Base-by-base conservation (phyloP, 2,329 filamentous ascomycete genomes). In the Diaporthe nobilis region DNA sequence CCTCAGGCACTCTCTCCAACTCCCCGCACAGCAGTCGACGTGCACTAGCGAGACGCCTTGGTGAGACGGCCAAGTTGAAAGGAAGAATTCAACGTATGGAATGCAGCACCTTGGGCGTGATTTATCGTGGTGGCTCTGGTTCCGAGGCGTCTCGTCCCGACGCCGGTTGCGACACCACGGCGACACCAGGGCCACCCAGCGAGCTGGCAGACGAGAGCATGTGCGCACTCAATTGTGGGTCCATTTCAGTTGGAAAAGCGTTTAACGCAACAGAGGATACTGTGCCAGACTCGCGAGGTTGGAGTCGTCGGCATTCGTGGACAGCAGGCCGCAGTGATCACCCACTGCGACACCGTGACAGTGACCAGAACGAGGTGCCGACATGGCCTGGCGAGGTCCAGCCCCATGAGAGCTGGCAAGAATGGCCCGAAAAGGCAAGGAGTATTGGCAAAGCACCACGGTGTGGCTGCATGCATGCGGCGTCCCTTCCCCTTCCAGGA, bases 391-490 rank as follows among this genome's bases (percentile, higher is more conserved):
- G 31, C 22, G 67, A 51, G n/a, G 55, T 57, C 42, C 55, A 72
- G 70, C 39, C 58, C 44, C 44, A 20, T 28, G 25, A 25, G 25
- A 25, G 60, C 49, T 44, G 57, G 42, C 39, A 63, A 28, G n/a
- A 55, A 10, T 15, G 53, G 5, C 47, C 58, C 20, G 22, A 65
- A 72, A 42, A 31, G 71, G 71, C 31, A 53, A 55, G 12, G 57
- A 25, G 49, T n/a, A 72, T 72, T 63, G 57, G 71, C 47, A 63
- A 72, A 65, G 71, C 42, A 72, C 49, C 65, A 68, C 65, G n/a
- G 65, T 70, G 49, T 55, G 63, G 44, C 42, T 42, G 47, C 65
- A 42, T 22, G 65, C 65, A 42, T 70, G 65, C 65, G 65, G 49
- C 65, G n/a, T 51, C 65, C 49, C 49, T 37, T 55, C 31, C 34